These are phyloP conservation scores for Suaeda aralocaspica DNA, from an alignment of 148 eudicot genomes.

Conservation along the genomic window DNA sequence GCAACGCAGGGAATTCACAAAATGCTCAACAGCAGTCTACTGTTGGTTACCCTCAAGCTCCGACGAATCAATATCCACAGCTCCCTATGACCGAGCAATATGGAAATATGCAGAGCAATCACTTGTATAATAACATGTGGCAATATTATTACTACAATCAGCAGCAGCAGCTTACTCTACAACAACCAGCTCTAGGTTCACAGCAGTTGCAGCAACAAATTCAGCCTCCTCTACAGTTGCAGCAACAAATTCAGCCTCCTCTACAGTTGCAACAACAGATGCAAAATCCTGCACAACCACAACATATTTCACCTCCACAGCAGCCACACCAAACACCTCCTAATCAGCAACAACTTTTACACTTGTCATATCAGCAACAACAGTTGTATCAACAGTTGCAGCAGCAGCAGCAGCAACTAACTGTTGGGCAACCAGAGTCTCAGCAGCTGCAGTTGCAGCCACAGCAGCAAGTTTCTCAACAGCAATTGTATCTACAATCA, in stretches of 20 bases:
- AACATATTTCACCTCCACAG: too few species aligned
- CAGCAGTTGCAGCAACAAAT: slow-evolving; percentile 27
- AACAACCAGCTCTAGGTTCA: slow-evolving; percentile 36
- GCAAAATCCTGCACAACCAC: too few species aligned
- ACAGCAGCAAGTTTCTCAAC: slow-evolving; percentile 27
- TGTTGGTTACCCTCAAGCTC: slow-evolving; percentile 33
- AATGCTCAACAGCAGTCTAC: slow-evolving; percentile 34
- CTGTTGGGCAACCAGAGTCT: slow-evolving; percentile 13
- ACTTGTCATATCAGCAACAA: slow-evolving; percentile 15
- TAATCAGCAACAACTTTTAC: slow-evolving; percentile 26
- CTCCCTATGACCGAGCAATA: slow-evolving; percentile 37
- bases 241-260: slow-evolving; percentile 25
- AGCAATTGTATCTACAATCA: slow-evolving; percentile 14
- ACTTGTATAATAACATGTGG: slow-evolving; percentile 50
- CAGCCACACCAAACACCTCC: slow-evolving; percentile 30
- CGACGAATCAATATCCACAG: slow-evolving; percentile 33
- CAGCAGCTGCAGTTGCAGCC: slow-evolving; percentile 17
- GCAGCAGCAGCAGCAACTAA: slow-evolving; percentile 28
- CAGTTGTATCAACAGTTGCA: slow-evolving; percentile 19
- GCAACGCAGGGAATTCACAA: slow-evolving; percentile 28
- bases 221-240: slow-evolving; percentile 24
- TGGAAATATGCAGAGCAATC: slow-evolving; percentile 36
- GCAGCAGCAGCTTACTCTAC: slow-evolving; percentile 41
- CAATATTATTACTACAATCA: slow-evolving; percentile 53
- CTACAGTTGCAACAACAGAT: slow-evolving; percentile 11